phyloP scores from a whole-genome alignment of 805 yeast species.

The Candida xyloterini region DNA sequence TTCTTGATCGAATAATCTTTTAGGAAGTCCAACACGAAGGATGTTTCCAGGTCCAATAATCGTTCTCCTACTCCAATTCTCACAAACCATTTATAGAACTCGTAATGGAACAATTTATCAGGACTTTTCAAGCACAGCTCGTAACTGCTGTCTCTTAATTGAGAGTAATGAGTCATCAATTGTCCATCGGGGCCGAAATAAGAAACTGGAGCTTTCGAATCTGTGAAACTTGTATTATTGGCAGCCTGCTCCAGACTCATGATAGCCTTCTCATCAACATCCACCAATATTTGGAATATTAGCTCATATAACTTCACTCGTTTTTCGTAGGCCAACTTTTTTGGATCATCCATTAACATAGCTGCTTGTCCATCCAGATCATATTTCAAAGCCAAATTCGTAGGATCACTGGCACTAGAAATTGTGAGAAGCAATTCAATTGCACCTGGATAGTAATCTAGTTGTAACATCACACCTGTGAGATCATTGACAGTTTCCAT shows the following conservation, averaged over 20 bases:
- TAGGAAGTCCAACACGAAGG: constrained; percentile 73
- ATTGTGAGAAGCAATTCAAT: constrained; percentile 76
- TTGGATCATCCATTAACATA: constrained; percentile 43
- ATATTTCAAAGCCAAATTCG: constrained; percentile 56
- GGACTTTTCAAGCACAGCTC: constrained; percentile 66
- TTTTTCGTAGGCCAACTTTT: constrained; percentile 47
- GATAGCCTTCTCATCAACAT: constrained; percentile 64
- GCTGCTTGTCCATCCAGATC: constrained; percentile 37
- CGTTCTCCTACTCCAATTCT: constrained; percentile 73
- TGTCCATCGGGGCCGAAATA: constrained; percentile 33
- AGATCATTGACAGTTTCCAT: constrained; percentile 81
- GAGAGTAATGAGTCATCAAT: constrained; percentile 47
- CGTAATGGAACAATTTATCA: constrained; percentile 88
- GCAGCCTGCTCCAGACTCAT: constrained; percentile 34
- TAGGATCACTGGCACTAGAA: constrained; percentile 65
- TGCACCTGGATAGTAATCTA: constrained; percentile 81
- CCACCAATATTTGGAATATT: constrained; percentile 71
- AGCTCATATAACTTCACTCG: constrained; percentile 64
- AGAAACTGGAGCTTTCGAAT: constrained; percentile 18
- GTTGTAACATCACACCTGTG: constrained; percentile 68
- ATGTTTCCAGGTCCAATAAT: constrained; percentile 75
- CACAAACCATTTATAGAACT: constrained; percentile 90
- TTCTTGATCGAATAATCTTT: constrained; percentile 63
- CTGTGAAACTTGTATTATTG: constrained; percentile 10
- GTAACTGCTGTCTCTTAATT: constrained; percentile 70